These are phyloP conservation scores for Cornus florida DNA, from an alignment of 148 eudicot genomes.

Conservation along the genomic window DNA sequence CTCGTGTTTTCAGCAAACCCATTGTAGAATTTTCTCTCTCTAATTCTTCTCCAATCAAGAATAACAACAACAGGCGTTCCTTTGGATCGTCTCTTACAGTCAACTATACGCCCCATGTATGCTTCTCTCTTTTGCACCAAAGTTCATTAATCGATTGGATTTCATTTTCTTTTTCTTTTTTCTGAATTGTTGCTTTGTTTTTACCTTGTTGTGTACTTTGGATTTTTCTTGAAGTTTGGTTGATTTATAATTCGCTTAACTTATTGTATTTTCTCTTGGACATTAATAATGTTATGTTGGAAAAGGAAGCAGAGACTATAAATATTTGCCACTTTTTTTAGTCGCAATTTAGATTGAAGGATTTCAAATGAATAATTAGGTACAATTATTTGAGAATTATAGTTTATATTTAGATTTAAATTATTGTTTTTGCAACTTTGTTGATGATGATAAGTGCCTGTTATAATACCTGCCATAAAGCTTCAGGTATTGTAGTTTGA, in stretches of 20 bases:
- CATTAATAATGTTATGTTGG: too few species aligned
- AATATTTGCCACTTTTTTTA: too few species aligned
- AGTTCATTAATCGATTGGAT: too few species aligned
- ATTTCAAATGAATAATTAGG: not conserved
- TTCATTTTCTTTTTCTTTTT: too few species aligned
- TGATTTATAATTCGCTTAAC: not conserved
- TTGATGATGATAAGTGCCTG: too few species aligned
- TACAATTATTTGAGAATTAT: too few species aligned
- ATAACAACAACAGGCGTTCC: not conserved
- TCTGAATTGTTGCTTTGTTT: too few species aligned
- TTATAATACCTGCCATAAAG: not conserved
- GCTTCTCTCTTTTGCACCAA: not conserved
- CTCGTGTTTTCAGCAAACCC: not conserved
- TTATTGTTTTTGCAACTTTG: too few species aligned
- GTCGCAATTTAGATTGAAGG: not conserved
- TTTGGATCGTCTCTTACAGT: constrained; percentile 1
- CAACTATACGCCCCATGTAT: constrained; percentile 1
- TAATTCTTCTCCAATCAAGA: not conserved
- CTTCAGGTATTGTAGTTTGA: not conserved
- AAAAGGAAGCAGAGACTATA: too few species aligned
- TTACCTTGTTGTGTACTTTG: too few species aligned
- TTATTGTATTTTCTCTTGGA: not conserved
- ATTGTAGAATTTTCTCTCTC: not conserved
- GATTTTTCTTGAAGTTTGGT: not conserved
- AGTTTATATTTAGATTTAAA: too few species aligned